A percentile compares a stretch with the other conserved stretches of the same genome.
phyloP scores from a whole-genome alignment of 352 stramenopile genomes.

The Peronospora farinosa region DNA sequence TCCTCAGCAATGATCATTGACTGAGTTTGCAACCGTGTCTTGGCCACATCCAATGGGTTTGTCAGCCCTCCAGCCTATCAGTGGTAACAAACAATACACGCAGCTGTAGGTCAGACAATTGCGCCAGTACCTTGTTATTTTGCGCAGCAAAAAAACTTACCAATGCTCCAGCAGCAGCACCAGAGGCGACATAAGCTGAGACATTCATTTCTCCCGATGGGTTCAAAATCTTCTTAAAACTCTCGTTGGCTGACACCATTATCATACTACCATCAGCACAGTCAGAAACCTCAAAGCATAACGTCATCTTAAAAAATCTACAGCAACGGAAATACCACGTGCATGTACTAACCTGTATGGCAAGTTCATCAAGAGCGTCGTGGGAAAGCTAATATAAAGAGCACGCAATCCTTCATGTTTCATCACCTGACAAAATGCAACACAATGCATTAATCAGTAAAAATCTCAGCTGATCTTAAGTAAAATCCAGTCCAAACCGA shows the following conservation, averaged over 20 bases:
- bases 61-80: constrained; percentile 84
- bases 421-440: constrained; percentile 45
- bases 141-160: constrained; percentile 30
- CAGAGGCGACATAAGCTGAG: constrained; percentile 89
- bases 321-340: background rate
- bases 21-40: constrained; percentile 96
- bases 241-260: constrained; percentile 98
- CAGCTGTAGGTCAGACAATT: constrained; percentile 1
- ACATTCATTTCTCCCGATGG: constrained; percentile 84
- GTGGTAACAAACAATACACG: background rate
- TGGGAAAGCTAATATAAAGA: constrained; percentile 94
- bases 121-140: background rate
- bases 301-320: background rate
- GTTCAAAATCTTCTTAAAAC: constrained; percentile 91
- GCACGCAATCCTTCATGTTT: constrained; percentile 65
- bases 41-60: constrained; percentile 97
- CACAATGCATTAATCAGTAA: background rate
- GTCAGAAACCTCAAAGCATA: background rate
- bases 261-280: constrained; percentile 74
- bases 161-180: constrained; percentile 89
- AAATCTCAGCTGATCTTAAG: background rate
- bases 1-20: constrained; percentile 59
- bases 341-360: constrained; percentile 85
- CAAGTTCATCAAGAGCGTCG: constrained; percentile 97
- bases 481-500: constrained; percentile 18